A percentile compares a stretch with the other conserved stretches of the same genome.
These are phyloP conservation scores for Flueggea neowawraea DNA, from an alignment of 441 rosid species.

Conservation along the genomic window DNA sequence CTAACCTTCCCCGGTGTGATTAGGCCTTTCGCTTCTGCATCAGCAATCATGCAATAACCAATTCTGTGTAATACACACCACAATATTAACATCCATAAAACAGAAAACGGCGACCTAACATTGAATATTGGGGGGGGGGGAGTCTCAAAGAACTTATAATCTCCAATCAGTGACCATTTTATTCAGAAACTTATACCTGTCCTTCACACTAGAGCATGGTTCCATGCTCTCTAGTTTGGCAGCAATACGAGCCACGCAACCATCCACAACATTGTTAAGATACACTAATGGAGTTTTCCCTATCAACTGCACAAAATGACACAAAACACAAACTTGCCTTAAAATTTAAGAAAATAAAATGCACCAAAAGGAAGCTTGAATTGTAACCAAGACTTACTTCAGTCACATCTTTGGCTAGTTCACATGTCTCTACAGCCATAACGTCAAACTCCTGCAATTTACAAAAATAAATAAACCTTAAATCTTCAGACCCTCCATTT, in stretches of 20 bases:
- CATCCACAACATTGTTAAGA: conserved; percentile 61
- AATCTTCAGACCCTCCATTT: background rate
- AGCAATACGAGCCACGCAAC: conserved; percentile 77
- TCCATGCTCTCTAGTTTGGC: conserved; percentile 89
- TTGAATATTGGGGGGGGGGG: background rate
- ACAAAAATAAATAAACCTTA: background rate
- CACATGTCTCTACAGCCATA: conserved; percentile 45
- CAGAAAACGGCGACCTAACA: background rate
- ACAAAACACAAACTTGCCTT: background rate
- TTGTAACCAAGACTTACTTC: conserved; percentile 43
- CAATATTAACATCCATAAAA: background rate
- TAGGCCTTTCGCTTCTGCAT: conserved; percentile 74
- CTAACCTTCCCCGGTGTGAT: conserved; percentile 72
- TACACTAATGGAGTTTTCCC: conserved; percentile 84
- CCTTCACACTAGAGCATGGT: conserved; percentile 90
- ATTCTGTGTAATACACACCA: conserved; percentile 49
- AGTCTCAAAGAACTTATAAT: background rate
- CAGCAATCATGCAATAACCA: conserved; percentile 83
- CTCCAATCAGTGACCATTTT: too few species aligned
- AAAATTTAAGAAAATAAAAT: background rate
- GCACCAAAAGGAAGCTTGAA: background rate
- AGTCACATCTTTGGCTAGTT: conserved; percentile 79
- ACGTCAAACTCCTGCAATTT: conserved; percentile 18
- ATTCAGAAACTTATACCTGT: conserved; percentile 41
- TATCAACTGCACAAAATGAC: conserved; percentile 41